Evolutionary conservation across 164 flowering plant species (phyloP), one percentile per base, ranked within the genome.

Genomic region (Vitis rupestris): DNA sequence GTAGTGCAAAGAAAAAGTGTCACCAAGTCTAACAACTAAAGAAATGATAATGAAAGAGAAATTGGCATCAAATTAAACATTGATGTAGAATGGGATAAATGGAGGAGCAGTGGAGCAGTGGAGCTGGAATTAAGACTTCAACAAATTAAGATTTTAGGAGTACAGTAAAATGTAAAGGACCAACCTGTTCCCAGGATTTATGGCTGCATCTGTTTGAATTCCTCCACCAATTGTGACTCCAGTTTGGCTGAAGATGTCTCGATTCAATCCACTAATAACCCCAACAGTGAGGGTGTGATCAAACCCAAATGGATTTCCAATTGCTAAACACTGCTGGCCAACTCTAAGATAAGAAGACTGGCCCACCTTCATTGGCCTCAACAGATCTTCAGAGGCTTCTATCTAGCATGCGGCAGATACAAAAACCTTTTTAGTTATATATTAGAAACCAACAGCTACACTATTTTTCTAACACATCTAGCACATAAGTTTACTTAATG

Each of bases 191-290:
- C 99, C 99, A 52, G 97, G 99, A 79, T 94, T 94, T 73, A 94
- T 94, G 65, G 97, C 94, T 65, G 99, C 99, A 86, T 94, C 99
- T 72, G 99, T 94, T 82, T 94, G 99, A 76, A 94, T 87, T 54
- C 99, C 97, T 16, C 97, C 99, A 75, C 90, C 89, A 75, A 92
- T 88, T 58, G 97, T 92, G 47, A 92, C 91, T 75, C 98, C 97
- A 67, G 97, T 75, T 80, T 87, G 91, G 80, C 97, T 94, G 75
- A 81, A 86, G 70, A 94, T 94, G 76, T 94, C 99, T 68, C 99
- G 85, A 78, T 92, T 88, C 52, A 94, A 74, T 69, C 97, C 99
- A 81, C 97, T 92, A 57, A 94, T 84, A 47, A 94, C 97, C 12
- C 99, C 99, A 77, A 90, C 95, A 23, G 99, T 94, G 57, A 94